Percentiles rank a stretch among this genome's conserved stretches.
Conservation (phyloP, 2,329 filamentous ascomycete species). For the Huntiella abstrusa region DNA sequence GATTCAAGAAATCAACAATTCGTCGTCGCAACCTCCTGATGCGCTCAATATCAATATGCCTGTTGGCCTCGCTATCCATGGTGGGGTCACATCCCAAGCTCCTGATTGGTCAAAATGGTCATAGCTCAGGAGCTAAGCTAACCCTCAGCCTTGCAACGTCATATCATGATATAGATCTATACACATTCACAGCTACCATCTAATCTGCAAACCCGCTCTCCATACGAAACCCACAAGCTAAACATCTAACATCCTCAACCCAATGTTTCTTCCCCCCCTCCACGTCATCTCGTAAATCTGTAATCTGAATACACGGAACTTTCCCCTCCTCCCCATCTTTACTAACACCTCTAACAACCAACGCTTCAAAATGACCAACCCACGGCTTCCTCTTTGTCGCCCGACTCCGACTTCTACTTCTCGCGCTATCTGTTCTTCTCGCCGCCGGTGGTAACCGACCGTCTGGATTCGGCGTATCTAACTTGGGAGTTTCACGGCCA, state of each 20-base stretch:
- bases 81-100: background rate
- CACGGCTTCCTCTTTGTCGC: conserved; percentile 25
- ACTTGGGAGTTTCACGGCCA: conserved; percentile 31
- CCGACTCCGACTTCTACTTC: background rate
- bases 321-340: conserved; percentile 18
- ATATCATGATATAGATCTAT: background rate
- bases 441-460: conserved; percentile 12
- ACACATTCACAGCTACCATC: too few species aligned
- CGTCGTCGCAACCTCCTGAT: background rate
- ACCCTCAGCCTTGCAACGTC: background rate
- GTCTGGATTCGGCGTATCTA: background rate
- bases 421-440: conserved; percentile 7
- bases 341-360: conserved; percentile 18
- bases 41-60: background rate
- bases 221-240: conserved; percentile 24
- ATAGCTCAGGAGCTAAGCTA: background rate
- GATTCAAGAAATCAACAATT: background rate
- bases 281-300: conserved; percentile 28
- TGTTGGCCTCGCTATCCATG: background rate
- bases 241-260: conserved; percentile 32
- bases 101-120: background rate
- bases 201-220: background rate
- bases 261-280: conserved; percentile 31
- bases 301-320: conserved; percentile 30
- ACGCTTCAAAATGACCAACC: conserved; percentile 31